Conservation (phyloP, 2,329 filamentous ascomycete species). For the Huntiella omanensis region DNA sequence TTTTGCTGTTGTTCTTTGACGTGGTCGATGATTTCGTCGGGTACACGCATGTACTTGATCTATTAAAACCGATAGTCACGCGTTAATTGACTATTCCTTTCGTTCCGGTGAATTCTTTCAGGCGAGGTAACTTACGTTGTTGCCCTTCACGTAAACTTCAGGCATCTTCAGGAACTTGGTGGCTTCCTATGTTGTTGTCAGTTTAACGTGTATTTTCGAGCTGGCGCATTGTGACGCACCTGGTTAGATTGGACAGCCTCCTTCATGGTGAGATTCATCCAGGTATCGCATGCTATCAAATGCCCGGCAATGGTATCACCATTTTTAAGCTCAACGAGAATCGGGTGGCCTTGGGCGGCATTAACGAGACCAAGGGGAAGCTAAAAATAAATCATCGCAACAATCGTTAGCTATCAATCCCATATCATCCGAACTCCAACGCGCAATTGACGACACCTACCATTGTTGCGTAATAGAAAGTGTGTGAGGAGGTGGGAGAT, state of each 20-base stretch:
- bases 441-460: too few species aligned
- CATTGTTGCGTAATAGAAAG: neutral
- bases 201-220: neutral
- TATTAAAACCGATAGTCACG: conserved; percentile 20
- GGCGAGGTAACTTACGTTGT: conserved; percentile 52
- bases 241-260: conserved; percentile 94
- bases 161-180: conserved; percentile 84
- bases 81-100: neutral
- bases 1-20: conserved; percentile 82
- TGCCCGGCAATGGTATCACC: conserved; percentile 95
- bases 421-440: too few species aligned
- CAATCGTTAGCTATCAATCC: too few species aligned
- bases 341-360: conserved; percentile 90
- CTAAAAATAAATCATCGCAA: conserved; percentile 19
- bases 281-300: conserved; percentile 91
- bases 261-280: conserved; percentile 97
- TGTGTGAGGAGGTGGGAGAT: neutral
- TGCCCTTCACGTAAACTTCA: conserved; percentile 91
- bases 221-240: conserved; percentile 22
- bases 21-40: conserved; percentile 87
- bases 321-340: conserved; percentile 94
- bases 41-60: conserved; percentile 97
- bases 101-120: neutral
- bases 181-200: conserved; percentile 44
- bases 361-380: conserved; percentile 69